Conservation (phyloP, 805 yeast genomes). For the Nakazawaea laoshanensis region DNA sequence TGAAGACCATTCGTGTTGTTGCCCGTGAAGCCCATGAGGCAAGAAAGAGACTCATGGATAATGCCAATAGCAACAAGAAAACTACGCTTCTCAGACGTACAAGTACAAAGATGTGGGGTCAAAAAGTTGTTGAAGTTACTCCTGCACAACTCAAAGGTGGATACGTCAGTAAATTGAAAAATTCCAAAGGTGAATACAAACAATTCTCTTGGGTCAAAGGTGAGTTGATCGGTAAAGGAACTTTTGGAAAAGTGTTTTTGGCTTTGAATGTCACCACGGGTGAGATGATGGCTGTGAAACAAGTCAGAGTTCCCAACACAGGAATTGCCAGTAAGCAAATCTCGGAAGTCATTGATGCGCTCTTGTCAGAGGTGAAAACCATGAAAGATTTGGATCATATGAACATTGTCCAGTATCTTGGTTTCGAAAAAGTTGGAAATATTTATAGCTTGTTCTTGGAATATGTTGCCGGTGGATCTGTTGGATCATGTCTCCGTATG, state of each 20-base stretch:
- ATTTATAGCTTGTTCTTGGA: slow-evolving; percentile 85
- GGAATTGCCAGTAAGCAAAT: slow-evolving; percentile 33
- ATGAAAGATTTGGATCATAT: slow-evolving; percentile 90
- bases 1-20: slow-evolving; percentile 88
- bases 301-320: slow-evolving; percentile 49
- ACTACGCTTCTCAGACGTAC: slow-evolving; percentile 48
- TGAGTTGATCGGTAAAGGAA: slow-evolving; percentile 92
- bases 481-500: slow-evolving; percentile 73
- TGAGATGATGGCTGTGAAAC: slow-evolving; percentile 98
- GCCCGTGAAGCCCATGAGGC: slow-evolving; percentile 83
- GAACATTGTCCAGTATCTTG: slow-evolving; percentile 92
- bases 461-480: slow-evolving; percentile 97
- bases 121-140: slow-evolving; percentile 82
- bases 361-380: slow-evolving; percentile 86
- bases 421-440: slow-evolving; percentile 71
- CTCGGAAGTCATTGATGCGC: slow-evolving; percentile 66
- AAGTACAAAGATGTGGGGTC: slow-evolving; percentile 98
- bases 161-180: slow-evolving; percentile 56
- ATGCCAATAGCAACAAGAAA: slow-evolving; percentile 11
- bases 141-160: slow-evolving; percentile 57
- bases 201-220: slow-evolving; percentile 98
- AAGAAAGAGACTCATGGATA: slow-evolving; percentile 29
- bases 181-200: slow-evolving; percentile 58
- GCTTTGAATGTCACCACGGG: slow-evolving; percentile 95
- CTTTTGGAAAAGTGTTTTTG: slow-evolving; percentile 88